Conservation (phyloP, 2,329 filamentous ascomycete species). For the Kalmusia sp. region DNA sequence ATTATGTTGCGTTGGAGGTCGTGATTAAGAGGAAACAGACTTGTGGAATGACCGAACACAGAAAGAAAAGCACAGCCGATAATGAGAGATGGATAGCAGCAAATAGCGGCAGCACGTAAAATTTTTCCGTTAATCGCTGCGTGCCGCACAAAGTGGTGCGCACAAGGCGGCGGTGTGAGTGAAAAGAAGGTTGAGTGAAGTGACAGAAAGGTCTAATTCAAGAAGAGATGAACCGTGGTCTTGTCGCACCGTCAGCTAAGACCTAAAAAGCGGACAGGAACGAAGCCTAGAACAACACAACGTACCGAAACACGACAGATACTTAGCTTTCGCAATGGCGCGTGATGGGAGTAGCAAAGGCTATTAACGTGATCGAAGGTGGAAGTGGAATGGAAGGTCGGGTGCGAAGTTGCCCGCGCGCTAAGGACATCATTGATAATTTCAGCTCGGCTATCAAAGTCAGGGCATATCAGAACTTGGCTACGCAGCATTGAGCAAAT, state of each 20-base stretch:
- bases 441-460: conserved; percentile 46
- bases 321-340: conserved; percentile 9
- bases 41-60: conserved; percentile 9
- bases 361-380: conserved; percentile 25
- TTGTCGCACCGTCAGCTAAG: conserved; percentile 40
- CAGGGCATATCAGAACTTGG: conserved; percentile 32
- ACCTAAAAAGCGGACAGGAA: conserved; percentile 20
- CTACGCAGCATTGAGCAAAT: conserved; percentile 15
- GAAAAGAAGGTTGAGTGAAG: conserved; percentile 36
- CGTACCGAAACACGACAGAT: conserved; percentile 22
- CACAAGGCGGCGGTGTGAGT: conserved; percentile 25
- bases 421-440: conserved; percentile 39
- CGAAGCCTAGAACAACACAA: conserved; percentile 14
- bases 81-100: not conserved
- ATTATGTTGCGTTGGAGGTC: conserved; percentile 16
- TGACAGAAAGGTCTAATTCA: conserved; percentile 41
- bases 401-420: conserved; percentile 34
- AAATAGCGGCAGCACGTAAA: not conserved
- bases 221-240: conserved; percentile 40
- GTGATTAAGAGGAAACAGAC: conserved; percentile 7
- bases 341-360: conserved; percentile 21
- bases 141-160: conserved; percentile 28
- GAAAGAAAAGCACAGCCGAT: conserved; percentile 6
- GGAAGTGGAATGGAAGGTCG: conserved; percentile 38
- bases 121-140: not conserved